Evolutionary conservation across 805 yeast genomes (phyloP).

Genomic region (Candida quercuum): DNA sequence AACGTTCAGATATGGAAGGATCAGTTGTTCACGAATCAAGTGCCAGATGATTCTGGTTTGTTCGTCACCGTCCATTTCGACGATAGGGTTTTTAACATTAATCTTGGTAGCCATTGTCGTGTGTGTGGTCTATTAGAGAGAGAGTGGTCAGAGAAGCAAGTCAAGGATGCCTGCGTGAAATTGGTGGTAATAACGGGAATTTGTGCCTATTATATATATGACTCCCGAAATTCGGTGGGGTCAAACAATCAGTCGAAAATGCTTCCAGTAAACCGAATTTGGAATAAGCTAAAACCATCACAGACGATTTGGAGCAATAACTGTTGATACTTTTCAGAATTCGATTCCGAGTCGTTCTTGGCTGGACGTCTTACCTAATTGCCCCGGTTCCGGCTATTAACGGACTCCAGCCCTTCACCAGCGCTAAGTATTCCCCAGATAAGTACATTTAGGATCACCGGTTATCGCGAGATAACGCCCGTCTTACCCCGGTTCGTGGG

Average conservation of each 20-base stretch:
- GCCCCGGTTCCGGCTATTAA: too few species aligned
- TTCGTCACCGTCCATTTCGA: conserved; percentile 97
- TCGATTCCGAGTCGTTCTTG: background rate
- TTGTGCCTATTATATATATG: too few species aligned
- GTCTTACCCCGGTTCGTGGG: too few species aligned
- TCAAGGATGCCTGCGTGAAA: background rate
- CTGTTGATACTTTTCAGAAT: background rate
- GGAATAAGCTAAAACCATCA: background rate
- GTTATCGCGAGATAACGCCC: too few species aligned
- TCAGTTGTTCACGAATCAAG: conserved; percentile 77
- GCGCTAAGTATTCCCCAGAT: too few species aligned
- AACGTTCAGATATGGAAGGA: conserved; percentile 78
- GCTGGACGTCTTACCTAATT: too few species aligned
- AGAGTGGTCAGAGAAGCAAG: background rate
- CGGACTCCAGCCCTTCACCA: too few species aligned
- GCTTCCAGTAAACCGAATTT: background rate
- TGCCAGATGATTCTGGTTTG: conserved; percentile 97
- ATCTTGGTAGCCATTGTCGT: conserved; percentile 42
- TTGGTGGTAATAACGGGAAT: too few species aligned
- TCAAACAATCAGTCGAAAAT: too few species aligned
- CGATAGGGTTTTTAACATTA: conserved; percentile 81
- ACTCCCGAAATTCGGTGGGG: background rate
- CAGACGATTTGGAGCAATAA: background rate
- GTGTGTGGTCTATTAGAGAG: background rate
- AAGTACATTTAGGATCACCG: too few species aligned